Evolutionary conservation across 768 basidiomycete species (phyloP), one percentile per base, ranked within the genome.

Genomic region (Leccinum barrowsii): DNA sequence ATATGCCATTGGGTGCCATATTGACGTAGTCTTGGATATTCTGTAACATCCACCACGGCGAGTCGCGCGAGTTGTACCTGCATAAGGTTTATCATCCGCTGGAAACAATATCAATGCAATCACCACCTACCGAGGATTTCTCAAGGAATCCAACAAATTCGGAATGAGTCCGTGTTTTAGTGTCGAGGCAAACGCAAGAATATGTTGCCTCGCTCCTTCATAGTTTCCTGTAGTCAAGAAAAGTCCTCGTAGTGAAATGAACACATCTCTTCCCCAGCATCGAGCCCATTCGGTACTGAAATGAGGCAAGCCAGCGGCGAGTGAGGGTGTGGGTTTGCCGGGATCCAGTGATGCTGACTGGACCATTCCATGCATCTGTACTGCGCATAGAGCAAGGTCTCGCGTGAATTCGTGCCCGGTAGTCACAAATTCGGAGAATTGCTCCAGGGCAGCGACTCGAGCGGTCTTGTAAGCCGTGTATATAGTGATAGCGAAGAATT

Each of bases 21-120:
- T 75, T 76, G 21, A 84, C 87, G 70, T 98, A 98, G 71, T 98
- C 94, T 67, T 98, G 97, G 55, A 99, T 97, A 68, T 90, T 97
- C 71, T 99, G 96, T 58, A 98, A 72, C 91, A 98, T 96, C 93
- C 94, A 98, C 96, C 95, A 98, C 4, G 97, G 96, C 7, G 93
- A 94, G 70, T 99, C 97, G 54, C 97, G 87, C 5, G 93, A 98
- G 73, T 98, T 98, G 74, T 94, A 95, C 60, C 90, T 90, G 59
- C 8, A 44, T 19, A 7, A 44, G 5, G 6, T 24, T 61, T 13
- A 51, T 21, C 28, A 24, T 15, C 28, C 49, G 35, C 32, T 46
- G 21, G 21, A 22, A 7, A 35, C 15, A 30, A 26, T 15, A 50
- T 52, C 21, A 4, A 17, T 22, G 17, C 3, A 50, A 32, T 7